Conservation (phyloP, 352 stramenopile genomes). For the Phytophthora citrophthora region DNA sequence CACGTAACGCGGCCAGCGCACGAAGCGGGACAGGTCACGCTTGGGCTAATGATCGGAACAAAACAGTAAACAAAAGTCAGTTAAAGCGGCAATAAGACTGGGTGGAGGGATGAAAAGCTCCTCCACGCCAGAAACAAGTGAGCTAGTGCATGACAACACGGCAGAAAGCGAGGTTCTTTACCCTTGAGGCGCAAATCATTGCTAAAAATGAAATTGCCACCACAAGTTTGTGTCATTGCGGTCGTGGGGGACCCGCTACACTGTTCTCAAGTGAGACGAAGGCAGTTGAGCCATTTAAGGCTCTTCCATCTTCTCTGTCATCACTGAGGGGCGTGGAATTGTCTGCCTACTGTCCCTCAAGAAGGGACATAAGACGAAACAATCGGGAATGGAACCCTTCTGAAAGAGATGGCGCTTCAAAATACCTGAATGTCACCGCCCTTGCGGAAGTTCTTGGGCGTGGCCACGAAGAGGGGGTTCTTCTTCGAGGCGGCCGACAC, state of each 20-base stretch:
- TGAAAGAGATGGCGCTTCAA: conserved; percentile 33
- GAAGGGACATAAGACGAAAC: conserved; percentile 7
- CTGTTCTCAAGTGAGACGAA: conserved; percentile 38
- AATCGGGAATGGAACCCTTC: conserved; percentile 14
- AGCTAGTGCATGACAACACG: conserved; percentile 37
- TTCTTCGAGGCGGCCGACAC: conserved; percentile 77
- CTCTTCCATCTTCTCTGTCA: not conserved
- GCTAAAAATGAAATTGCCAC: conserved; percentile 61
- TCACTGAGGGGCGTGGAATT: conserved; percentile 36
- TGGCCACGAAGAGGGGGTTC: conserved; percentile 94
- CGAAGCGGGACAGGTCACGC: conserved; percentile 98
- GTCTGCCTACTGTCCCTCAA: conserved; percentile 5
- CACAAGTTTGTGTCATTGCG: conserved; percentile 94
- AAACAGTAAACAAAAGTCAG: conserved; percentile 17
- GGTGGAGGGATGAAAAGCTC: conserved; percentile 7
- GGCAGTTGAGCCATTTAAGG: not conserved
- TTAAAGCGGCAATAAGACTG: conserved; percentile 9
- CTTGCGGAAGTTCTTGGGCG: conserved; percentile 95
- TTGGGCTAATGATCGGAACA: conserved; percentile 72
- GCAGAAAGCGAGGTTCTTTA: conserved; percentile 62
- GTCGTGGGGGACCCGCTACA: conserved; percentile 90
- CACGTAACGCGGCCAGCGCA: conserved; percentile 99
- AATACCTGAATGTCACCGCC: conserved; percentile 96
- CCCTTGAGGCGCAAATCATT: conserved; percentile 70
- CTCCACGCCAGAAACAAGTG: conserved; percentile 28